Base-by-base conservation (phyloP, 2,329 filamentous ascomycete species). In the Escovopsis weberi region DNA sequence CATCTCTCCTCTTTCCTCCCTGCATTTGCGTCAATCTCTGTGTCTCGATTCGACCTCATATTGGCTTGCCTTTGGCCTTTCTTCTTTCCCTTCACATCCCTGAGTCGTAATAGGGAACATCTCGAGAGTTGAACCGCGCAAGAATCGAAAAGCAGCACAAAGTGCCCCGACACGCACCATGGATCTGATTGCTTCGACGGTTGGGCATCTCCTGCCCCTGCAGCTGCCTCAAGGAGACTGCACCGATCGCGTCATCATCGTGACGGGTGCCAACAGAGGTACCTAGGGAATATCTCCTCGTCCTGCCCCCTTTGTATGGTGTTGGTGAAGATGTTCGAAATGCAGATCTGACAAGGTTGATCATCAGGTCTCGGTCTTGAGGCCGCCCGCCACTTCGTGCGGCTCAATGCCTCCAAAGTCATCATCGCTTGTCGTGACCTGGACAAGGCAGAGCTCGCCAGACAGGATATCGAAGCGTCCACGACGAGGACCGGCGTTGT, bases 371-470 rank as follows among this genome's bases (percentile, higher is more conserved):
- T 66, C 1, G 64, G 64, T 2, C 53, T 61, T 18, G 64, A 66
- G 47, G 59, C 62, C 6, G 57, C 62, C 4, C 58, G 58, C 10
- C 60, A 67, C 42, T 56, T 64, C 37, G 53, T 57, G 6, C 53
- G 53, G 2, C 57, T 64, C 4, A 52, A 55, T 5, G 62, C 60
- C 2, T 46, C 49, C 5, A 59, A 59, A 18, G 54, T 69, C 32
- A 62, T 69, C 39, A 53, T 69, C 37, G 64, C 55, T 12, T 55
- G 57, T 8, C 58, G 64, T 5, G 50, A 52, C 19, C 34, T 58
- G 2, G 48, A 54, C 4, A 64, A 65, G 41, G 66, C 59, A 28
- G 52, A 63, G 32, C 57, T 49, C 1, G 67, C 68, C 19, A 53
- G 56, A 37, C 43, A 46, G 2, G 51, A 57, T 34, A 59, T 61